Conservation (phyloP, 495 filamentous ascomycete species). For the Immersiella caudata region DNA sequence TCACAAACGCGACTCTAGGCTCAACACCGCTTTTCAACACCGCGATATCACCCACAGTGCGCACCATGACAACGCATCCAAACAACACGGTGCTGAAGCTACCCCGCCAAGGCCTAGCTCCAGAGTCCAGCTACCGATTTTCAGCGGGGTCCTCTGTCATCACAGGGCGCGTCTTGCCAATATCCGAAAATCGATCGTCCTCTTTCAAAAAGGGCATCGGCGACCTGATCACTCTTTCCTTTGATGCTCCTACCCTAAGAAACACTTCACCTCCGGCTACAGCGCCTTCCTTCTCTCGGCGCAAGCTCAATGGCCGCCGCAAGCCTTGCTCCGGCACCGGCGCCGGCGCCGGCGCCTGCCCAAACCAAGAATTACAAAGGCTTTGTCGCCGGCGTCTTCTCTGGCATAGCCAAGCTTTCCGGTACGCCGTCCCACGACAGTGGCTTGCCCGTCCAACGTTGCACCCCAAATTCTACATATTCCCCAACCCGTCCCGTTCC, state of each 20-base stretch:
- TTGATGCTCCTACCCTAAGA: background rate
- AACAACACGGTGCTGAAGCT: constrained; percentile 9
- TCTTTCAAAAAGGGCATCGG: background rate
- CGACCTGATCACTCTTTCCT: background rate
- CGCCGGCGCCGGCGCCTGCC: constrained; percentile 18
- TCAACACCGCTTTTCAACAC: background rate
- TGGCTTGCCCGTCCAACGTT: background rate
- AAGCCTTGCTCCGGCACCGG: constrained; percentile 17
- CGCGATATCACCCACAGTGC: background rate
- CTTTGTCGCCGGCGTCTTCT: constrained; percentile 93
- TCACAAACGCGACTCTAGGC: background rate
- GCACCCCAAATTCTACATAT: constrained; percentile 1
- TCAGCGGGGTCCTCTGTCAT: constrained; percentile 8
- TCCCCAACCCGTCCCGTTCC: too few species aligned
- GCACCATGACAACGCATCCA: background rate
- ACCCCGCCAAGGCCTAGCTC: constrained; percentile 19
- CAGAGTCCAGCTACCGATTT: constrained; percentile 1
- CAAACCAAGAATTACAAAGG: constrained; percentile 70
- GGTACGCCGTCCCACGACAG: constrained; percentile 54
- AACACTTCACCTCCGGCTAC: background rate
- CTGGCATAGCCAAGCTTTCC: constrained; percentile 85
- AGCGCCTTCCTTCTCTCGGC: background rate
- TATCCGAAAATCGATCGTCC: background rate
- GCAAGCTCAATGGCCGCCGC: constrained; percentile 24
- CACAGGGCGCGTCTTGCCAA: background rate